Evolutionary conservation across 768 basidiomycete genomes (phyloP), one percentile per base, ranked within the genome.

Genomic region (Serendipita sp.): DNA sequence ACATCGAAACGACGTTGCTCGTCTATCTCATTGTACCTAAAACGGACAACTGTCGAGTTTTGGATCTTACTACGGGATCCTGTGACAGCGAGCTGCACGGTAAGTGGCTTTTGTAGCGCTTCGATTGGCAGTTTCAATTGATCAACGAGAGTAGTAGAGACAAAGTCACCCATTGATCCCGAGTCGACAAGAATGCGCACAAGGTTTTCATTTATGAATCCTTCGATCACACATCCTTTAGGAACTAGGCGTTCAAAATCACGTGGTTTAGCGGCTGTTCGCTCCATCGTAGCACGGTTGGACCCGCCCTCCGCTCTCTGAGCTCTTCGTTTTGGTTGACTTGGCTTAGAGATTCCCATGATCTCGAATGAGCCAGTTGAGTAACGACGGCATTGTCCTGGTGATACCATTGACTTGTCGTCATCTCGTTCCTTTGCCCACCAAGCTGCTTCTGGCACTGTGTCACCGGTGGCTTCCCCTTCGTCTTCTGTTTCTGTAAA

Each of bases 31-130:
- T 60, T 60, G 42, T 66, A 66, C 16, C 38, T 30, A 9, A 66
- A 62, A 3, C 62, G 7, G 3, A 44, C 65, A 3, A 22, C 7
- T 1, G 50, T 16, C 3, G 42, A 45, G 34, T 16, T n/a, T 42
- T 66, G 45, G 33, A 66, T 66, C 33, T 61, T 58, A 3, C 26
- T 31, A 11, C 51, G 42, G 0, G 65, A 66, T 1, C 65, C 65
- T 11, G 38, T 43, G 9, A 66, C 64, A 1, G 64, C 65, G 16
- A 65, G 42, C 24, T 66, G 64, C 11, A 66, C 43, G 1, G 64
- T 43, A 7, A 66, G 60, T 7, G 64, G 65, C 30, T 42, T 51
- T 0, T 60, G 33, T 2, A 67, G 61, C 1, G 26, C 4, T 17
- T 60, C 60, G 14, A 4, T 24, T 28, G 2, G 14, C 13, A 67